Evolutionary conservation across 2,329 filamentous ascomycete genomes (phyloP), one percentile per base, ranked within the genome.

Genomic region (Bimuria novae-zelandiae): DNA sequence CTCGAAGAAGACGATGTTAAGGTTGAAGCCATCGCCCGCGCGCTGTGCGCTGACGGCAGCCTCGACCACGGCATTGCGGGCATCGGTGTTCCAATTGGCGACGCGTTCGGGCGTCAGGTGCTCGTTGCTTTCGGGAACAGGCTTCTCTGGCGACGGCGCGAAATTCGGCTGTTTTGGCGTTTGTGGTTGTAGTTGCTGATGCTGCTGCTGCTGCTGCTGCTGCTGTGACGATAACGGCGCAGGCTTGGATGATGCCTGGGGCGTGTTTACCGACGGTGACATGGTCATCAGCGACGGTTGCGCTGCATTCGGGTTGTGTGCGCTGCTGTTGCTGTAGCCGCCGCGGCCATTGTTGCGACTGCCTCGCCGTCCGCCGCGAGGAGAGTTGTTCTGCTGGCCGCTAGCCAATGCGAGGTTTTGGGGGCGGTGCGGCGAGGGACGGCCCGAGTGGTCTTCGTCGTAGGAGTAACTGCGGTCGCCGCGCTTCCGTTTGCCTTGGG

Each of bases 1-100:
- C 71, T 99, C 94, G 75, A 96, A 90, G 62, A 92, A 91, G 19
- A 96, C 78, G 12, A 82, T 82, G 25, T 87, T 86, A 32, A 96
- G 77, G 52, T 85, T 84, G 40, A 87, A 79, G 7, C 83, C 77
- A 66, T 95, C 87, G 60, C 89, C 84, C 59, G 88, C 82, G 30
- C 83, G 77, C 62, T 85, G 83, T 42, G 88, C 86, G 61, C 86
- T 80, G 37, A 82, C 72, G 21, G 87, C 89, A 62, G 84, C 80
- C 19, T 85, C 81, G 17, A 93, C 75, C 11, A 96, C 77, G 22
- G 84, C 82, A 56, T 87, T 80, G 51, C 86, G 87, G 25, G 89
- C 90, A 40, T 77, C 80, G 29, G 82, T 79, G 33, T 80, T 75
- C 94, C 94, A 97, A 25, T 78, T 75, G 27, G 80, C 76, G 45